Conservation (phyloP, 2,329 filamentous ascomycete species). For the Trichoderma cornu-damae region DNA sequence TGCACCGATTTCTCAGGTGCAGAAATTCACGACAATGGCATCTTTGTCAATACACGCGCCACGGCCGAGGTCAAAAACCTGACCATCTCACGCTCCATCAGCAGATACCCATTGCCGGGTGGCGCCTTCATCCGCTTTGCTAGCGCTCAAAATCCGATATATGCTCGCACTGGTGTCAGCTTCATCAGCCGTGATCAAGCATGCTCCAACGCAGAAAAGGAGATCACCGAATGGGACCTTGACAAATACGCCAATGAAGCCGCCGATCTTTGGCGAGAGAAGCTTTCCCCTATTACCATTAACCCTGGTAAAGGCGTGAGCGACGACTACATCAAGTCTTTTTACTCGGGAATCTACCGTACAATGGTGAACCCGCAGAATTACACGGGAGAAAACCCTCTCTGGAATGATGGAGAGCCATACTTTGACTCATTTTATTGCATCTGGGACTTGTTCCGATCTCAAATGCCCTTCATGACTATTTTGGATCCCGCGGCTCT, state of each 20-base stretch:
- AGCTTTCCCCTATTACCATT: constrained; percentile 54
- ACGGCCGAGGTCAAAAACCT: constrained; percentile 44
- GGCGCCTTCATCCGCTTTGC: constrained; percentile 62
- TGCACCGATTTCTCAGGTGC: constrained; percentile 63
- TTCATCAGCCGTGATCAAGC: constrained; percentile 63
- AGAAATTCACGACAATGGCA: constrained; percentile 53
- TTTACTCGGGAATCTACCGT: constrained; percentile 70
- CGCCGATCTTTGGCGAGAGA: constrained; percentile 54
- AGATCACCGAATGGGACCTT: constrained; percentile 66
- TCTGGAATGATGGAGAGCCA: constrained; percentile 60
- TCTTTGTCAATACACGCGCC: constrained; percentile 55
- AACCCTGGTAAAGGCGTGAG: constrained; percentile 47
- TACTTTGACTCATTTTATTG: constrained; percentile 76
- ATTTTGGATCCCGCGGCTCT: constrained; percentile 61
- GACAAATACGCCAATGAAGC: constrained; percentile 48
- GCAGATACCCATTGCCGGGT: constrained; percentile 51
- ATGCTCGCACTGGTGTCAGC: constrained; percentile 62
- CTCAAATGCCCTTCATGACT: constrained; percentile 64
- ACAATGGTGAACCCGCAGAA: constrained; percentile 68
- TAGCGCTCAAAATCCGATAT: constrained; percentile 46
- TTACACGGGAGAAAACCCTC: constrained; percentile 66
- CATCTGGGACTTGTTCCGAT: constrained; percentile 68
- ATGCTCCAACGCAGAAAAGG: constrained; percentile 61
- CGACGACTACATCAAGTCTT: constrained; percentile 52
- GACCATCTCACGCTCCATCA: constrained; percentile 45